Conservation (phyloP, 805 yeast species). For the Wickerhamia fluorescens region DNA sequence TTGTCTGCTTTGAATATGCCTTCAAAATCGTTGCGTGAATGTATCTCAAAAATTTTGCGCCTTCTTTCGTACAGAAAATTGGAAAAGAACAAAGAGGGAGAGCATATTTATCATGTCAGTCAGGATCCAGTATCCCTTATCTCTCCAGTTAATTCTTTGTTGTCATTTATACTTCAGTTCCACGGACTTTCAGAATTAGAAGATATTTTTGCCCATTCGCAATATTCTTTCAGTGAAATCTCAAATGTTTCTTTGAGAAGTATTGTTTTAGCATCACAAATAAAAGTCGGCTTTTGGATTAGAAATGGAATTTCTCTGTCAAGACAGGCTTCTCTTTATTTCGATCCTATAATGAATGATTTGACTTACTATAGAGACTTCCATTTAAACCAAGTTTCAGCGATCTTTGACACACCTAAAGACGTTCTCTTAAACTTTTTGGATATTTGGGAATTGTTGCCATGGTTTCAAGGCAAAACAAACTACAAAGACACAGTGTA, state of each 20-base stretch:
- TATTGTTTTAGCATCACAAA: conserved; percentile 54
- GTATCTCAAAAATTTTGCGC: conserved; percentile 23
- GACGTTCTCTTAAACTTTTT: conserved; percentile 31
- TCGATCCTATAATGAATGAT: conserved; percentile 35
- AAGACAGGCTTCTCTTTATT: conserved; percentile 44
- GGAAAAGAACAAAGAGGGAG: conserved; percentile 18
- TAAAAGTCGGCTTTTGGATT: conserved; percentile 62
- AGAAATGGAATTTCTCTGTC: conserved; percentile 58
- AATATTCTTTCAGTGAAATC: conserved; percentile 35
- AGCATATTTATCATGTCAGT: conserved; percentile 38
- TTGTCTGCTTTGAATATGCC: conserved; percentile 8
- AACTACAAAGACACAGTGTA: conserved; percentile 31
- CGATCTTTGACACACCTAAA: conserved; percentile 32
- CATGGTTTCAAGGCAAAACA: conserved; percentile 39
- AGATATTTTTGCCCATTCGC: conserved; percentile 7
- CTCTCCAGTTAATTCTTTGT: conserved; percentile 52
- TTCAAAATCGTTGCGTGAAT: conserved; percentile 18
- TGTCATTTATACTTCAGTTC: conserved; percentile 38
- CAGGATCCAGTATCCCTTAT: conserved; percentile 47
- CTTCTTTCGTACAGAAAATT: conserved; percentile 22
- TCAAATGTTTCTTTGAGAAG: conserved; percentile 56
- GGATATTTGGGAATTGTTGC: conserved; percentile 51
- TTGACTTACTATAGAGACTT: conserved; percentile 37
- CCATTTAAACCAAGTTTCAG: conserved; percentile 39
- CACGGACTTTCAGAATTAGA: conserved; percentile 19